Evolutionary conservation across 345 rosid species (phyloP), one percentile per base, ranked within the genome.

Genomic region (Geranium brycei): DNA sequence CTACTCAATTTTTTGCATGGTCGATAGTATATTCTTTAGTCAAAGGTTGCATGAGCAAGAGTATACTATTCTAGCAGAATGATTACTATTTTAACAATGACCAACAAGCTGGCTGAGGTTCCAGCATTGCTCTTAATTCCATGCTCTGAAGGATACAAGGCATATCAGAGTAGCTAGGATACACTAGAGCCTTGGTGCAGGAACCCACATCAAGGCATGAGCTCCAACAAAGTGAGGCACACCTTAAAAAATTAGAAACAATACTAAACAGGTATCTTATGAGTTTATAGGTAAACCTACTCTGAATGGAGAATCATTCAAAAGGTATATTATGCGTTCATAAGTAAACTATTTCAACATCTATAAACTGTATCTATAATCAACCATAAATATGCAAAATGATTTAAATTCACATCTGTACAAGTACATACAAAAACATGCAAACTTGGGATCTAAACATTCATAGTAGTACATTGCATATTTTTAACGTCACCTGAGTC

Each of bases 401-500:
- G 15, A 3, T 6, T 13, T 8, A 47, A 11, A 47, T 11, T 47
- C 13, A 47, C 53, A 47, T 13, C 13, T 47, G 15, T 13, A 11
- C 12, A 47, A 57, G 19, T 15, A 57, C 59, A 57, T 16, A 16
- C 18, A 57, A 64, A 64, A 65, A 19, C 6, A 47, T 47, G 53
- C 15, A 47, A 47, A 2, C 53, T 11, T 47, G 14, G 53, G 53
- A 47, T 47, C 53, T 47, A 47, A 47, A 47, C 53, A 47, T 47
- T 13, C 53, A 47, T 47, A 47, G 11, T 13, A 47, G 14, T 47
- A 47, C 15, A 47, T 2, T 6, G 4, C 8, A 75, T 8, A 61
- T 55, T 18, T 66, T 47, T 53, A 63, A 19, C 65, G 62, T 47
- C 55, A 90, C 97, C 97, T 73, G 97, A 74, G 72, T 93, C 95